A percentile compares a stretch with the other conserved stretches of the same genome.
These are phyloP conservation scores for Dryas alaskensis DNA, from an alignment of 306 rosid species.

Conservation along the genomic window DNA sequence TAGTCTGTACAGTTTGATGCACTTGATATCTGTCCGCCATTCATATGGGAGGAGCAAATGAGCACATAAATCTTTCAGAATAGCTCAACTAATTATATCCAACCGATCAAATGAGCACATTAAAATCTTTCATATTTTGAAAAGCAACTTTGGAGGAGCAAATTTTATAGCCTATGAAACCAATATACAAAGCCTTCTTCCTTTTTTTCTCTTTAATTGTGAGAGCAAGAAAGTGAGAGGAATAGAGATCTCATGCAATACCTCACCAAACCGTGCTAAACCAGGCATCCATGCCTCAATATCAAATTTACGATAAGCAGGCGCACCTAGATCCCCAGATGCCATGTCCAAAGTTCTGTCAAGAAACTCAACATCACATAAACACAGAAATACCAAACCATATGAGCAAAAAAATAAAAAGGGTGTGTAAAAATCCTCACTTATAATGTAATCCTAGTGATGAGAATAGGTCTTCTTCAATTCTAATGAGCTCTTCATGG, in stretches of 20 bases:
- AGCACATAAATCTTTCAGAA: background rate
- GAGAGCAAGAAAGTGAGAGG: slow-evolving; percentile 6
- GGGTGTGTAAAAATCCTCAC: slow-evolving; percentile 35
- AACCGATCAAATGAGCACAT: background rate
- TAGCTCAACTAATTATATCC: no score
- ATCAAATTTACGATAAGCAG: slow-evolving; percentile 88
- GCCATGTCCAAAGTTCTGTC: slow-evolving; percentile 95
- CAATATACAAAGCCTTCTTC: background rate
- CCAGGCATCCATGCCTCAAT: slow-evolving; percentile 99
- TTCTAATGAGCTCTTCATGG: slow-evolving; percentile 79
- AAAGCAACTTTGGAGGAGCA: background rate
- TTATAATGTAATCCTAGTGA: slow-evolving; percentile 83
- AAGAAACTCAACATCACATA: slow-evolving; percentile 22
- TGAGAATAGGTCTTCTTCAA: slow-evolving; percentile 81
- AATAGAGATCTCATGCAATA: slow-evolving; percentile 27
- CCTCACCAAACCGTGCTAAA: slow-evolving; percentile 89
- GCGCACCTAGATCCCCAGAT: slow-evolving; percentile 89
- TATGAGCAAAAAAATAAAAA: slow-evolving; percentile 19
- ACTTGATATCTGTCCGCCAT: slow-evolving; percentile 71
- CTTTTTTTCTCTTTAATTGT: background rate
- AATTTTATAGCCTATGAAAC: background rate
- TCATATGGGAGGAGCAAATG: slow-evolving; percentile 1
- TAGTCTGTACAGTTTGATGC: slow-evolving; percentile 88
- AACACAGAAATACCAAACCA: slow-evolving; percentile 2
- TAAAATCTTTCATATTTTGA: background rate